Conservation (phyloP, 2,329 filamentous ascomycete genomes). For the Monosporascus sp. region DNA sequence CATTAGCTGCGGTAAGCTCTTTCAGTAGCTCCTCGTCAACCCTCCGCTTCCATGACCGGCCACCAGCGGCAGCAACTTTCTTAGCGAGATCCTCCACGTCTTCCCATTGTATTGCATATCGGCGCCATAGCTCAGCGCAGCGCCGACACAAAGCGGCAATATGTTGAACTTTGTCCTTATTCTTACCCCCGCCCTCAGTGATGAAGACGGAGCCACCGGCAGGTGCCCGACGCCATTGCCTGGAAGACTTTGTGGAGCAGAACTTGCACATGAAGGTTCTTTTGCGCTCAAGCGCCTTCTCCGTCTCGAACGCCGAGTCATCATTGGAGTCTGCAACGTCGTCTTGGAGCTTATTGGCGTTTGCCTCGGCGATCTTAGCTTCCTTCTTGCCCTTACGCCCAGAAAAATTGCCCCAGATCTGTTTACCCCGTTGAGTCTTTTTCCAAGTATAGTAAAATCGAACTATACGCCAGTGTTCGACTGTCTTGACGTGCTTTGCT, state of each 20-base stretch:
- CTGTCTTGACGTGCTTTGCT: constrained; percentile 78
- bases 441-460: constrained; percentile 99
- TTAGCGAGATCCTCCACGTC: constrained; percentile 86
- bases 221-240: constrained; percentile 89
- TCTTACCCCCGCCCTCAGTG: constrained; percentile 58
- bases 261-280: constrained; percentile 91
- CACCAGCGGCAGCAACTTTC: constrained; percentile 75
- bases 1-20: constrained; percentile 63
- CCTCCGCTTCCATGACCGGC: constrained; percentile 79
- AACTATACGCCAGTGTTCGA: constrained; percentile 74
- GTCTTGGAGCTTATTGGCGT: constrained; percentile 73
- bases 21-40: constrained; percentile 87
- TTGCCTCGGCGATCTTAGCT: constrained; percentile 66
- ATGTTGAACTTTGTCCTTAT: constrained; percentile 69
- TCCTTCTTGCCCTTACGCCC: constrained; percentile 90
- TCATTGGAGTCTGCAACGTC: constrained; percentile 90
- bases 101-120: constrained; percentile 94
- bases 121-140: constrained; percentile 90
- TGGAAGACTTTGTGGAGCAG: constrained; percentile 71
- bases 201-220: constrained; percentile 68
- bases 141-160: constrained; percentile 82
- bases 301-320: constrained; percentile 91
- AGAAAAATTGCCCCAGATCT: constrained; percentile 86
- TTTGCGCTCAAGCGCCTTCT: constrained; percentile 76
- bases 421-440: constrained; percentile 77